Percentiles rank a stretch among this genome's conserved stretches.
Evolutionary conservation across 2,329 filamentous ascomycete species (phyloP).

Genomic region (Alternaria sp.): DNA sequence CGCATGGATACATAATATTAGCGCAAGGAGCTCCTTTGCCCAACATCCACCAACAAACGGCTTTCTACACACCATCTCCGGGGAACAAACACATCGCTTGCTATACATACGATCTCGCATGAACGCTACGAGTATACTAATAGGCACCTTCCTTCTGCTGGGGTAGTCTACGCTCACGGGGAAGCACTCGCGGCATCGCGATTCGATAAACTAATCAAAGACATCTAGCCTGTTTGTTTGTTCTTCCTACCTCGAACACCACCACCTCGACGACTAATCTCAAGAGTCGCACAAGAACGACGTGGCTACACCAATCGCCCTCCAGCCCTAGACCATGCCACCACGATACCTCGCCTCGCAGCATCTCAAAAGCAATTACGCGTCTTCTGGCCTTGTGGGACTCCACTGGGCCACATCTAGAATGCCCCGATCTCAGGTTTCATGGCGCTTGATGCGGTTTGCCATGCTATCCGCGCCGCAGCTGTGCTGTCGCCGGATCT

Average conservation of each 20-base stretch:
- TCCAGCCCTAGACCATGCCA: neutral
- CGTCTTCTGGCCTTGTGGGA: slow-evolving; percentile 1
- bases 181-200: neutral
- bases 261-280: neutral
- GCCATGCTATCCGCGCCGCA: slow-evolving; percentile 3
- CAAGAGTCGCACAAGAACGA: neutral
- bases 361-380: slow-evolving; percentile 3
- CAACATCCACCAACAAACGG: neutral
- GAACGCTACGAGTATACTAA: neutral
- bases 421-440: slow-evolving; percentile 10
- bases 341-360: neutral
- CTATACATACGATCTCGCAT: neutral
- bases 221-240: neutral
- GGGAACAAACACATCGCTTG: slow-evolving; percentile 9
- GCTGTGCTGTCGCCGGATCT: neutral
- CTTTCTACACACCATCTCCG: slow-evolving; percentile 1
- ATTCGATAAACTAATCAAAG: neutral
- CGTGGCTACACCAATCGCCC: neutral
- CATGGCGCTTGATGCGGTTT: slow-evolving; percentile 6
- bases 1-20: too few relatives aligned
- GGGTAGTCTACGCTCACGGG: neutral
- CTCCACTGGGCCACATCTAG: slow-evolving; percentile 4
- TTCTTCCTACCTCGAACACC: slow-evolving; percentile 6
- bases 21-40: neutral
- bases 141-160: slow-evolving; percentile 1